phyloP scores from a whole-genome alignment of 169 alveolate species.

The Cryptosporidium viatorum region DNA sequence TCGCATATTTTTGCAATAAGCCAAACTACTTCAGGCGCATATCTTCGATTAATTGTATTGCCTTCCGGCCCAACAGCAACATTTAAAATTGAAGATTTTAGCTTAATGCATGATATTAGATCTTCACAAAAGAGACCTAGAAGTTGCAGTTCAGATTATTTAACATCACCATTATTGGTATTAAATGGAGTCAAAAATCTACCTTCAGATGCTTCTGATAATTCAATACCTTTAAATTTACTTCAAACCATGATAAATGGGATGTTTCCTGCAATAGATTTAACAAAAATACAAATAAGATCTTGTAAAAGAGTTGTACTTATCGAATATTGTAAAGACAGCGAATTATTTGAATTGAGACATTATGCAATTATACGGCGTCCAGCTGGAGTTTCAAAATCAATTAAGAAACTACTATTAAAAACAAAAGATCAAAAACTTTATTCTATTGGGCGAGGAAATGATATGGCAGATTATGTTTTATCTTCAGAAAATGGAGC shows the following conservation, averaged over 20 bases:
- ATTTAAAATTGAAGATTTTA: slow-evolving; percentile 62
- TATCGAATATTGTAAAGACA: slow-evolving; percentile 21
- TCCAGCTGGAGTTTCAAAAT: slow-evolving; percentile 76
- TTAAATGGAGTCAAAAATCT: slow-evolving; percentile 75
- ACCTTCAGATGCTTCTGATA: neutral
- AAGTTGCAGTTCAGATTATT: slow-evolving; percentile 75
- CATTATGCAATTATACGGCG: slow-evolving; percentile 78
- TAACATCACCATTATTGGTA: slow-evolving; percentile 77
- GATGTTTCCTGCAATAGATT: slow-evolving; percentile 77
- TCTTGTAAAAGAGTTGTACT: slow-evolving; percentile 79
- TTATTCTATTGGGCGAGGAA: slow-evolving; percentile 52
- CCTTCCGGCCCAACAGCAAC: slow-evolving; percentile 80
- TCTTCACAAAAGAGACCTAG: slow-evolving; percentile 74
- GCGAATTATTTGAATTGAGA: slow-evolving; percentile 44
- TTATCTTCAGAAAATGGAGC: slow-evolving; percentile 46
- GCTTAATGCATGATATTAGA: slow-evolving; percentile 77
- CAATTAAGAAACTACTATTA: slow-evolving; percentile 66
- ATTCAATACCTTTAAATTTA: slow-evolving; percentile 46
- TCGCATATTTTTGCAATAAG: slow-evolving; percentile 77
- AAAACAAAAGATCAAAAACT: slow-evolving; percentile 40
- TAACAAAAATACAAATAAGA: slow-evolving; percentile 43
- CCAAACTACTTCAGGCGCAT: slow-evolving; percentile 77
- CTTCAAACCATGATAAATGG: slow-evolving; percentile 69
- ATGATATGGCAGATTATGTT: slow-evolving; percentile 68
- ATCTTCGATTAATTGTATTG: slow-evolving; percentile 75